These are phyloP conservation scores for Bremia lactucae DNA, from an alignment of 352 stramenopile species.

Conservation along the genomic window DNA sequence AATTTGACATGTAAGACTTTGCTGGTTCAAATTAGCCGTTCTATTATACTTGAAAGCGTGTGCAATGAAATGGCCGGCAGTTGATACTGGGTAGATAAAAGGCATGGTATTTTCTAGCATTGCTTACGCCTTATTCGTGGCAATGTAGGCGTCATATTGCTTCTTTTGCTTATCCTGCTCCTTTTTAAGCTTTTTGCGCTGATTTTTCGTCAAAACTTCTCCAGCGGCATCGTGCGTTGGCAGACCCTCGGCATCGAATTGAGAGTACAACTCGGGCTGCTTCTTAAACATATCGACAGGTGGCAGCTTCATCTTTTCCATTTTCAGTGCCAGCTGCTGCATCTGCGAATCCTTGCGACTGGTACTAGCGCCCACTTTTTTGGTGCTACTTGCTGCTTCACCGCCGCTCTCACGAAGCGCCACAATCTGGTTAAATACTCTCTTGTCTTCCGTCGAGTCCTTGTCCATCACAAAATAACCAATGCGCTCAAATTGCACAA, in stretches of 20 bases:
- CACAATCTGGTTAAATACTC: constrained; percentile 97
- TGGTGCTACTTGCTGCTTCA: constrained; percentile 17
- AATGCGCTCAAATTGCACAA: constrained; percentile 96
- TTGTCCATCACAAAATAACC: constrained; percentile 97
- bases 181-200: constrained; percentile 84
- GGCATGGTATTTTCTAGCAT: constrained; percentile 1
- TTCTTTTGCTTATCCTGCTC: constrained; percentile 86
- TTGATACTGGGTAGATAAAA: too few species aligned
- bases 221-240: constrained; percentile 65
- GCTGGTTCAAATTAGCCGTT: neutral
- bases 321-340: constrained; percentile 83
- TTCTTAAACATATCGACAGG: constrained; percentile 74
- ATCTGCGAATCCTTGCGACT: constrained; percentile 81
- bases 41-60: too few species aligned
- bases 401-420: constrained; percentile 84
- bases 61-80: too few species aligned
- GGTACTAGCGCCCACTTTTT: constrained; percentile 19
- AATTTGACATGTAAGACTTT: neutral
- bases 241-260: constrained; percentile 58
- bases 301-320: constrained; percentile 87
- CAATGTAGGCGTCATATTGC: constrained; percentile 56
- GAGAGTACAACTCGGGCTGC: constrained; percentile 55
- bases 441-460: constrained; percentile 84
- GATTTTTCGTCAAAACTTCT: constrained; percentile 60
- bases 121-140: constrained; percentile 17